Base-by-base conservation (phyloP, 2,329 filamentous ascomycete genomes). In the Annulohypoxylon truncatum region DNA sequence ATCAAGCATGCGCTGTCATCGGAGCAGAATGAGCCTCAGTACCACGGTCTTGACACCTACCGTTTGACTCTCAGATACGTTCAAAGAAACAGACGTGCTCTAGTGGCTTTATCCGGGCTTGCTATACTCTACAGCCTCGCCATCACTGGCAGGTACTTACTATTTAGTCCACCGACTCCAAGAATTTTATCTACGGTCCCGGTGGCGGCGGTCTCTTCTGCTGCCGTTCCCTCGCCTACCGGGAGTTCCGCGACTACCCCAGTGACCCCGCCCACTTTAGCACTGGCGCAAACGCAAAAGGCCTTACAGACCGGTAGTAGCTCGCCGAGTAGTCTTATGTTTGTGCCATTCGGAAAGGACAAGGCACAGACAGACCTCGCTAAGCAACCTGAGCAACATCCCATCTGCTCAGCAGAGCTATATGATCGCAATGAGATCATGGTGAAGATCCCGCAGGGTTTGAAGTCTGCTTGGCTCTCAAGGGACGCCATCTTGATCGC, bases 401-500 rank as follows among this genome's bases (percentile, higher is more conserved):
- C 75, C 4, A 70, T 81, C n/a, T 87, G 84, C 74, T 81, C 81
- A 1, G 83, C 81, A 10, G 79, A 83, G 59, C 72, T 82, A 12
- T 73, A 80, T 63, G 80, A 83, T 61, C 79, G 80, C 57, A 82
- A 83, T 58, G 82, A 86, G 64, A 83, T 89, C 28, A 74, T 88
- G 53, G 81, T 89, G 53, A 83, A 81, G 53, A 83, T 89, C 10
- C 83, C 85, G 2, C 77, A 79, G 50, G 78, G 74, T 47, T 84
- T 79, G 72, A 89, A 84, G 75, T 81, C 81, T 46, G 79, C 79
- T 24, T 89, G 87, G 86, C 79, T 88, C 47, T 79, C 82, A 2
- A 86, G 83, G 71, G 83, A 86, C 29, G 87, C 87, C 29, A 82
- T 90, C 65, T 79, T 82, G 54, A 82, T 90, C 55, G 82, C 85